These are phyloP conservation scores for Collybia sordida DNA, from an alignment of 768 basidiomycete species.

Conservation along the genomic window DNA sequence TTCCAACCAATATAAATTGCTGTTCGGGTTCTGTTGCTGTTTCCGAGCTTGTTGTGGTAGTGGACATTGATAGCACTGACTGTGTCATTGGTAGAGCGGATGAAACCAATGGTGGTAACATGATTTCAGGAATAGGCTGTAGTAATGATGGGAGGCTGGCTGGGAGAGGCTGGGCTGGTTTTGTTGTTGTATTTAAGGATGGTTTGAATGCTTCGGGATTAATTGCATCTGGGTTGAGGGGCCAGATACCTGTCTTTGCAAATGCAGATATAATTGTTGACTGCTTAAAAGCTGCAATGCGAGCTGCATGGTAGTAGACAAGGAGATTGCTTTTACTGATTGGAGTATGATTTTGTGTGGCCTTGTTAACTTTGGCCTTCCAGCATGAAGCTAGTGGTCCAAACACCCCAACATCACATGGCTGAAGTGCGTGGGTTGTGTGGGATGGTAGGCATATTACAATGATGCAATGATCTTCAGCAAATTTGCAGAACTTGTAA, in stretches of 20 bases:
- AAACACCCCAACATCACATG: conserved; percentile 34
- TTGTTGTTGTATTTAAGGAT: conserved; percentile 11
- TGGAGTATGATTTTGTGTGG: not conserved
- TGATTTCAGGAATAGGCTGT: too few species aligned
- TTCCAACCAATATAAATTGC: not conserved
- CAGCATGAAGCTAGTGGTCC: conserved; percentile 30
- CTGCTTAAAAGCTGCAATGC: conserved; percentile 11
- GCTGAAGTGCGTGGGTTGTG: conserved; percentile 22
- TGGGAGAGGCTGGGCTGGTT: conserved; percentile 21
- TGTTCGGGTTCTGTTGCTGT: conserved; percentile 1
- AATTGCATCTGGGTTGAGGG: conserved; percentile 15
- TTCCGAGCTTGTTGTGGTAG: not conserved
- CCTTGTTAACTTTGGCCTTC: conserved; percentile 23
- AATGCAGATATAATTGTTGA: conserved; percentile 19
- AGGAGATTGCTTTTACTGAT: conserved; percentile 14
- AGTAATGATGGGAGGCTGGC: conserved; percentile 9
- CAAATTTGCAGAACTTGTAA: not conserved
- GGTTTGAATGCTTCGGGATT: conserved; percentile 2
- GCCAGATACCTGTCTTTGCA: conserved; percentile 20
- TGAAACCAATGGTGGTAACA: not conserved
- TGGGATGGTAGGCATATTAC: conserved; percentile 10
- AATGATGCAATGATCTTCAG: not conserved
- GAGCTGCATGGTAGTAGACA: conserved; percentile 9
- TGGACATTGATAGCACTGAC: not conserved
- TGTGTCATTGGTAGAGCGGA: not conserved